These are phyloP conservation scores for Puccinia triticina DNA, from an alignment of 1,284 basidiomycete species.

Conservation along the genomic window DNA sequence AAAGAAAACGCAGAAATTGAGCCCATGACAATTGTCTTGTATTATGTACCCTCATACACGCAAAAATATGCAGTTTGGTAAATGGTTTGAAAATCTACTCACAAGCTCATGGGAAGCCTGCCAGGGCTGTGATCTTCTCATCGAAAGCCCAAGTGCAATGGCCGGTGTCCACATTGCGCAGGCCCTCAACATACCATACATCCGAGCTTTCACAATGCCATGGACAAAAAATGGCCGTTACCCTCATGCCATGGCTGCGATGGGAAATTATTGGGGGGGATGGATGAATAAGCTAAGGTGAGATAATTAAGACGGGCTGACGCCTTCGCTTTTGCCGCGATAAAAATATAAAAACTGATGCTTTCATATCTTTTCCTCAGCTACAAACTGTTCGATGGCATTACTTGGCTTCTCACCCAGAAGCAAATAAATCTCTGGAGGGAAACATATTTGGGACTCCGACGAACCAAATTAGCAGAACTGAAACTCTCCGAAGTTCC, in stretches of 20 bases:
- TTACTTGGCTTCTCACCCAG: conserved; percentile 91
- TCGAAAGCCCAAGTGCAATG: conserved; percentile 96
- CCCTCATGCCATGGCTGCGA: conserved; percentile 80
- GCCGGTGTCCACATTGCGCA: conserved; percentile 97
- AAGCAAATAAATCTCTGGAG: conserved; percentile 95
- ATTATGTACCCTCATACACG: not conserved
- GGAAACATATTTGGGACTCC: conserved; percentile 72
- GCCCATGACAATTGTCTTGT: not conserved
- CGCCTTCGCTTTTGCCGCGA: not conserved
- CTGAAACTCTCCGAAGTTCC: conserved; percentile 95
- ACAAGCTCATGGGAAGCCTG: conserved; percentile 93
- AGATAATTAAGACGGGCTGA: not conserved
- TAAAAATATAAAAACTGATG: not conserved
- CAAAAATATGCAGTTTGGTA: conserved; percentile 72
- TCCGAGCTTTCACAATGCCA: conserved; percentile 80
- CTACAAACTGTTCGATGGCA: conserved; percentile 94
- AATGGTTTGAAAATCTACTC: conserved; percentile 93
- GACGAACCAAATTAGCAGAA: conserved; percentile 81
- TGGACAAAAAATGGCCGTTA: conserved; percentile 77
- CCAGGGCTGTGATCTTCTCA: conserved; percentile 84
- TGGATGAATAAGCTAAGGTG: conserved; percentile 25
- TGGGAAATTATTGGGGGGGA: conserved; percentile 6
- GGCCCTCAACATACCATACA: conserved; percentile 90
- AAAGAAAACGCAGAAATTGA: not conserved
- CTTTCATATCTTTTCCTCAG: conserved; percentile 60